phyloP scores from a whole-genome alignment of 805 yeast genomes.

The Candida morakotiae region DNA sequence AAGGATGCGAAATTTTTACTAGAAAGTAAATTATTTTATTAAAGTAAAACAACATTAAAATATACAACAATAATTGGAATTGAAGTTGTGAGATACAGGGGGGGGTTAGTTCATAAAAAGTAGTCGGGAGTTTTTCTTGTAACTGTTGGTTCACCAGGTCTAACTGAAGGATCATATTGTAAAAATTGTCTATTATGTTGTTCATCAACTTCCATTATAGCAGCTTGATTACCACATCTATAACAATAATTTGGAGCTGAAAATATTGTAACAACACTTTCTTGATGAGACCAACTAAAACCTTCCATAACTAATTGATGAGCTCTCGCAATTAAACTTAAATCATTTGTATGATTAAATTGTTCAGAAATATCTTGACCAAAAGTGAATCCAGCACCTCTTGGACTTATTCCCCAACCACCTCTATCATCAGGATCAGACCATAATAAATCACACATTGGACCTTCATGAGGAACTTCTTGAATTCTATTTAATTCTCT shows the following conservation, averaged over 20 bases:
- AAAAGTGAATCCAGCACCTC: conserved; percentile 98
- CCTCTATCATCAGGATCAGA: conserved; percentile 97
- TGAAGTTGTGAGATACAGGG: too few species aligned
- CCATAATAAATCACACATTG: conserved; percentile 96
- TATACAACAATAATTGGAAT: not conserved
- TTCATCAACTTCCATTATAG: conserved; percentile 97
- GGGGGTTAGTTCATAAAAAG: conserved; percentile 72
- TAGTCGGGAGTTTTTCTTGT: conserved; percentile 97
- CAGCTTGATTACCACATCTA: conserved; percentile 97
- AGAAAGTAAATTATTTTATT: not conserved
- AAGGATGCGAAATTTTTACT: not conserved
- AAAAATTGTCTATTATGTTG: conserved; percentile 85
- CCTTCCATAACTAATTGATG: conserved; percentile 99
- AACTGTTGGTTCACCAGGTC: conserved; percentile 98
- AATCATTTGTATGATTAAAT: conserved; percentile 85
- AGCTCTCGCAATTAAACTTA: conserved; percentile 85
- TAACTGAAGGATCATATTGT: conserved; percentile 93
- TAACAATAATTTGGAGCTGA: conserved; percentile 96
- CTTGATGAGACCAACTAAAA: conserved; percentile 91
- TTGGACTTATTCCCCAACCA: conserved; percentile 96
- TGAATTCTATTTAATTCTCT: conserved; percentile 87
- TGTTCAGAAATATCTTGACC: conserved; percentile 94
- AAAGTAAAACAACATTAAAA: not conserved
- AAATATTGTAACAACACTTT: conserved; percentile 88
- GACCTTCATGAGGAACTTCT: conserved; percentile 97